Evolutionary conservation across 2,329 filamentous ascomycete species (phyloP).

Genomic region (Cytospora paraplurivora): DNA sequence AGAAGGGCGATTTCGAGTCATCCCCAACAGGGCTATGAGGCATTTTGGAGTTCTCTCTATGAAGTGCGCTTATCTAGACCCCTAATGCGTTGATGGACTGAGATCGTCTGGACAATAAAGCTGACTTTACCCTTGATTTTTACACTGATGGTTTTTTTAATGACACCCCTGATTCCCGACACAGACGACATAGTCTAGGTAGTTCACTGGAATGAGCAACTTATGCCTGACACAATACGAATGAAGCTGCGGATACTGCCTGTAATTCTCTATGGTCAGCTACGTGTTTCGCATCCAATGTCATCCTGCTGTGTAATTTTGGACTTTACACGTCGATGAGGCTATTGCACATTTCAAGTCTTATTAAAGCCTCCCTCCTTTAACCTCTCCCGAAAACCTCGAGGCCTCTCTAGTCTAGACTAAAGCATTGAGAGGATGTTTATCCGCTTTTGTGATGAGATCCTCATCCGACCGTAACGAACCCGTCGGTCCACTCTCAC

Average conservation of each 20-base stretch:
- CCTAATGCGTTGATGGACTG: constrained; percentile 45
- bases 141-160: constrained; percentile 19
- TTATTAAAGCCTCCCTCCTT: background rate
- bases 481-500: constrained; percentile 1
- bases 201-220: constrained; percentile 28
- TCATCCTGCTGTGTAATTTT: background rate
- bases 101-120: constrained; percentile 57
- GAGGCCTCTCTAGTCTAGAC: background rate
- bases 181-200: constrained; percentile 47
- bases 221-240: constrained; percentile 12
- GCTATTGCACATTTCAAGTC: background rate
- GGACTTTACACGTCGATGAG: background rate
- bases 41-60: constrained; percentile 49
- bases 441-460: background rate
- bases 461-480: background rate
- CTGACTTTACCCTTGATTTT: constrained; percentile 45
- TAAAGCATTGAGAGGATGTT: background rate
- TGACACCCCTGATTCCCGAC: constrained; percentile 19
- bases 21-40: constrained; percentile 47
- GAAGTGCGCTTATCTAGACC: constrained; percentile 57
- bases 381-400: background rate
- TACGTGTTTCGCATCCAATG: background rate
- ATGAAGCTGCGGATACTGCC: background rate
- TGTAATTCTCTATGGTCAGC: background rate
- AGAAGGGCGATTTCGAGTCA: constrained; percentile 37